Percentiles rank a stretch among this genome's conserved stretches.
Evolutionary conservation across 2,329 filamentous ascomycete species (phyloP).

Genomic region (Pyrenophora graminea): DNA sequence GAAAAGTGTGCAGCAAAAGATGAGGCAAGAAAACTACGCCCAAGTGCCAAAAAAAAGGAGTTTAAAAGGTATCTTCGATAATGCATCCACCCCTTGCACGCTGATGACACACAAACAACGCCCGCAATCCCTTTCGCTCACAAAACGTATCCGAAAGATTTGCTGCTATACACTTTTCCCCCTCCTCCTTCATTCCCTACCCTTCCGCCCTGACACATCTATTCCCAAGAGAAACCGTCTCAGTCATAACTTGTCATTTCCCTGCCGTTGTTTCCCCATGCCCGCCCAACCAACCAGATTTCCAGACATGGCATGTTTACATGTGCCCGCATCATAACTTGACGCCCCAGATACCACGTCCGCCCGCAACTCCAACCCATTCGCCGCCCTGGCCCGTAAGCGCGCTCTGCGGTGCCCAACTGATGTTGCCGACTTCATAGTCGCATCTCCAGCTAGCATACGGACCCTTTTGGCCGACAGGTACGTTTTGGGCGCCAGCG

Average conservation of each 20-base stretch:
- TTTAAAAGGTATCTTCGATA: slow-evolving; percentile 4
- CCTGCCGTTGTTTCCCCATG: too few relatives aligned
- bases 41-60: background rate
- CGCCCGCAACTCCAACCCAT: slow-evolving; percentile 82
- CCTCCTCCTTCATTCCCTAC: too few relatives aligned
- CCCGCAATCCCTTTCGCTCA: too few relatives aligned
- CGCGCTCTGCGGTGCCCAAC: slow-evolving; percentile 76
- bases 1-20: too few relatives aligned
- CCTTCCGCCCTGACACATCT: too few relatives aligned
- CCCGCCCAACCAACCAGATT: too few relatives aligned
- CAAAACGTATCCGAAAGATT: too few relatives aligned
- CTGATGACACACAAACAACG: too few relatives aligned
- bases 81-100: background rate
- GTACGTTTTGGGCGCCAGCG: slow-evolving; percentile 42
- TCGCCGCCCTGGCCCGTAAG: slow-evolving; percentile 72
- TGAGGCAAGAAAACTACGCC: too few relatives aligned
- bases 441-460: slow-evolving; percentile 82
- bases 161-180: too few relatives aligned
- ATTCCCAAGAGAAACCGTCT: background rate
- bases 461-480: slow-evolving; percentile 63
- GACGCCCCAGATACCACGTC: slow-evolving; percentile 80
- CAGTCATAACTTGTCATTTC: too few relatives aligned
- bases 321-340: slow-evolving; percentile 48
- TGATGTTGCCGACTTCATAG: slow-evolving; percentile 83
- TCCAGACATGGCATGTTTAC: background rate